Evolutionary conservation across 73 alveolate species (phyloP).

Genomic region (Paramecium octaurelia): DNA sequence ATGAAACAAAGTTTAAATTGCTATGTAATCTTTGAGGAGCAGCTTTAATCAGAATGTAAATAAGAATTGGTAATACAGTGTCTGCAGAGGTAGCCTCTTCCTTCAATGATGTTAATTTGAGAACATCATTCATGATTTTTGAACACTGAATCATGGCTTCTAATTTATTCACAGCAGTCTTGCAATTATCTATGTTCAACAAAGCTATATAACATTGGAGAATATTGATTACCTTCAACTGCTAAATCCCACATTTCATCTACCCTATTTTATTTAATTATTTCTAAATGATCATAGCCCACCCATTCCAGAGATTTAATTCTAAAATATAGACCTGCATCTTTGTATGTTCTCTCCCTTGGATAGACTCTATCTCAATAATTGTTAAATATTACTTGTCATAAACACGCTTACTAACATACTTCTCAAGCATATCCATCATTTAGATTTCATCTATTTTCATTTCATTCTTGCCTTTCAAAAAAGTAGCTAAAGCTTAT

Average conservation of each 20-base stretch:
- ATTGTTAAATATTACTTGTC: neutral
- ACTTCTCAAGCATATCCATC: constrained; percentile 48
- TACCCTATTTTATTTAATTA: constrained; percentile 47
- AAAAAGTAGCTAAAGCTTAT: constrained; percentile 10
- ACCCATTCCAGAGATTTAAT: constrained; percentile 51
- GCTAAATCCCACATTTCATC: constrained; percentile 62
- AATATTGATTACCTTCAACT: constrained; percentile 15
- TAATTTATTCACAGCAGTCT: constrained; percentile 48
- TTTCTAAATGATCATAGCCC: constrained; percentile 39
- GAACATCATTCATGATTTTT: constrained; percentile 54
- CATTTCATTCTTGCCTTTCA: neutral
- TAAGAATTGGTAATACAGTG: constrained; percentile 43
- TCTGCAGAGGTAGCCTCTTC: constrained; percentile 59
- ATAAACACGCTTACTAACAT: constrained; percentile 43
- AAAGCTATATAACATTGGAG: constrained; percentile 21
- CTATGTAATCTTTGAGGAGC: constrained; percentile 43
- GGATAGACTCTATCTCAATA: constrained; percentile 22
- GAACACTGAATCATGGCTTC: constrained; percentile 38
- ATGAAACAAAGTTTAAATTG: constrained; percentile 32
- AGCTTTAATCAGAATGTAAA: constrained; percentile 46
- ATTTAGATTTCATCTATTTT: constrained; percentile 35
- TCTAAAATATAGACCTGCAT: constrained; percentile 54
- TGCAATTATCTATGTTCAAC: constrained; percentile 26
- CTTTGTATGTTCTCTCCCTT: constrained; percentile 55
- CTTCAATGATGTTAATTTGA: constrained; percentile 25